Percentiles rank a stretch among this genome's conserved stretches.
These are phyloP conservation scores for Amauroascus verrucosus DNA, from an alignment of 2,329 filamentous ascomycete species.

Conservation along the genomic window DNA sequence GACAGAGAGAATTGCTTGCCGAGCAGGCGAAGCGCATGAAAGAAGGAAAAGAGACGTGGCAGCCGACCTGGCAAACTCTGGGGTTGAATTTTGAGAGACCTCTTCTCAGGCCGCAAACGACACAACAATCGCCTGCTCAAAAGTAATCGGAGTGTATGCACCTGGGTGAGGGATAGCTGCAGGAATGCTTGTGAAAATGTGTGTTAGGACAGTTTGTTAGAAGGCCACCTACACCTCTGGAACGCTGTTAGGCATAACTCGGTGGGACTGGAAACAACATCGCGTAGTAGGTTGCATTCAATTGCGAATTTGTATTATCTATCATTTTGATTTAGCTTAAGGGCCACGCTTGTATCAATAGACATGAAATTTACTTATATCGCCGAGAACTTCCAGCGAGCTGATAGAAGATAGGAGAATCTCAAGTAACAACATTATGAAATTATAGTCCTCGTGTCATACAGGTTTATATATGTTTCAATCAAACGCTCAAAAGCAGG, in stretches of 20 bases:
- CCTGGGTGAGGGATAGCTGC: neutral
- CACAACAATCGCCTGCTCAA: neutral
- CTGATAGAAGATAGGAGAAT: neutral
- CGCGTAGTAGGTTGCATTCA: neutral
- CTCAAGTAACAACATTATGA: slow-evolving; percentile 4
- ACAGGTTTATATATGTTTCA: neutral
- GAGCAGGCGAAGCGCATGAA: slow-evolving; percentile 55
- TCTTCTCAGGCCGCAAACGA: slow-evolving; percentile 12
- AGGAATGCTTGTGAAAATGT: neutral
- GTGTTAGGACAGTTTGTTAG: neutral
- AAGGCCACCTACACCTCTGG: neutral
- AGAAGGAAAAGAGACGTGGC: slow-evolving; percentile 53
- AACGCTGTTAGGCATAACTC: neutral
- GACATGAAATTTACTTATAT: neutral
- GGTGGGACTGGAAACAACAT: neutral
- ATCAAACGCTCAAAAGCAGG: slow-evolving; percentile 7
- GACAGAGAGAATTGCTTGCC: slow-evolving; percentile 41
- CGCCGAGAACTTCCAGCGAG: neutral
- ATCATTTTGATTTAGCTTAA: neutral
- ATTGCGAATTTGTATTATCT: slow-evolving; percentile 2
- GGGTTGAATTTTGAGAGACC: slow-evolving; percentile 31
- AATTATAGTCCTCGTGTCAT: neutral
- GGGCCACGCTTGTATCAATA: slow-evolving; percentile 6
- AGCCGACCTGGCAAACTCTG: slow-evolving; percentile 38
- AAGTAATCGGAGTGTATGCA: neutral